These are phyloP conservation scores for Aspergillus wentii DNA, from an alignment of 495 filamentous ascomycete genomes.

Conservation along the genomic window DNA sequence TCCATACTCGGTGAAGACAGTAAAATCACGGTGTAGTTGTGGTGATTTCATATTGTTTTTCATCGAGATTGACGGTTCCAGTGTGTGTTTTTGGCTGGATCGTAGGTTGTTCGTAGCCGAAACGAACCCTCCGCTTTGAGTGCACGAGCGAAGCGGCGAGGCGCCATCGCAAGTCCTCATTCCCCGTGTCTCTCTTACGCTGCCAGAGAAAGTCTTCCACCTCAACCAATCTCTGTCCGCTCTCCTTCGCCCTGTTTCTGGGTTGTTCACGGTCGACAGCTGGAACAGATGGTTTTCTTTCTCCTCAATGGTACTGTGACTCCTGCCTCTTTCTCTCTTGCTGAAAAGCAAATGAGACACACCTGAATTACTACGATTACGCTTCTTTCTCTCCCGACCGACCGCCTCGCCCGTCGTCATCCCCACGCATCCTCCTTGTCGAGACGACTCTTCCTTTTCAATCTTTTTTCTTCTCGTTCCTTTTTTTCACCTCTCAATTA, in stretches of 20 bases:
- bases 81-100: no score
- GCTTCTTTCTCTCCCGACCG: constrained; percentile 1
- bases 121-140: no score
- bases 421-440: constrained; percentile 1
- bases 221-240: neutral
- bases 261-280: neutral
- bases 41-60: no score
- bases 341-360: constrained; percentile 1
- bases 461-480: neutral
- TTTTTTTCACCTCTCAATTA: constrained; percentile 1
- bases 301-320: no score
- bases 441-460: constrained; percentile 1
- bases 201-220: neutral
- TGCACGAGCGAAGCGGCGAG: no score
- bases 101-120: no score
- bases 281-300: neutral
- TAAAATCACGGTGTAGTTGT: no score
- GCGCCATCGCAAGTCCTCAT: no score
- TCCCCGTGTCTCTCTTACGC: no score
- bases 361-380: neutral
- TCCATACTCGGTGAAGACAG: no score
- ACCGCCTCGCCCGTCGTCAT: constrained; percentile 5
- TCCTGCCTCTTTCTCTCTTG: no score
- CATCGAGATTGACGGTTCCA: no score
- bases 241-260: neutral